Evolutionary conservation across 1,284 basidiomycete species (phyloP), one percentile per base, ranked within the genome.

Genomic region (Tilletiaria anomala): DNA sequence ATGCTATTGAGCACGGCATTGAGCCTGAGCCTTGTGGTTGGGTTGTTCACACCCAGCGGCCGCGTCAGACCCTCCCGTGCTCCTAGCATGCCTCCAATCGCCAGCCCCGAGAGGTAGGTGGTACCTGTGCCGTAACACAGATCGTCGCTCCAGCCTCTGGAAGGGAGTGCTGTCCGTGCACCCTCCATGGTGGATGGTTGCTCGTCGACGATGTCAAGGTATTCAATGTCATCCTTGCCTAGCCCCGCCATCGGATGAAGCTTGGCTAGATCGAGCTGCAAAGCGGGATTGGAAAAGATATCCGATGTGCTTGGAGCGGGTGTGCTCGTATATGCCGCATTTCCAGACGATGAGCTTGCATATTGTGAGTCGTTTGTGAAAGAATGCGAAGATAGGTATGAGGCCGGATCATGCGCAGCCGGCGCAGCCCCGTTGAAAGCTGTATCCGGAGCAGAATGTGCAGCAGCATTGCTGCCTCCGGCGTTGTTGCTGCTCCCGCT

Each of bases 51-150:
- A 17, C 87, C 69, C 84, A 64, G 76, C 50, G 82, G 85, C 69
- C 85, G 76, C 64, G 75, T 72, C 65, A 86, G 77, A 60, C 93
- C 93, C 75, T 97, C 93, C 65, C 86, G 84, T 59, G 94, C 72
- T 54, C 93, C 93, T 83, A 91, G 93, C 54, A 81, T 71, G 58
- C 91, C 93, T 69, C 91, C 91, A 68, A 93, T 72, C 58, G 80
- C 80, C 66, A 97, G 77, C 69, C 89, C 89, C 65, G 83, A 77
- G 43, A 97, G 79, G 78, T 97, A 97, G 72, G 89, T 94, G 53
- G 89, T 93, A 44, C 93, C 93, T 59, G 91, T 96, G 56, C 93
- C 93, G 71, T 97, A 96, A 77, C 88, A 94, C 48, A 99, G 74
- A 71, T 97, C 93, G 73, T 99, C 93, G 70, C 86, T 86, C 89